Conservation (phyloP, 164 flowering plant species). For the Chimonanthus salicifolius region DNA sequence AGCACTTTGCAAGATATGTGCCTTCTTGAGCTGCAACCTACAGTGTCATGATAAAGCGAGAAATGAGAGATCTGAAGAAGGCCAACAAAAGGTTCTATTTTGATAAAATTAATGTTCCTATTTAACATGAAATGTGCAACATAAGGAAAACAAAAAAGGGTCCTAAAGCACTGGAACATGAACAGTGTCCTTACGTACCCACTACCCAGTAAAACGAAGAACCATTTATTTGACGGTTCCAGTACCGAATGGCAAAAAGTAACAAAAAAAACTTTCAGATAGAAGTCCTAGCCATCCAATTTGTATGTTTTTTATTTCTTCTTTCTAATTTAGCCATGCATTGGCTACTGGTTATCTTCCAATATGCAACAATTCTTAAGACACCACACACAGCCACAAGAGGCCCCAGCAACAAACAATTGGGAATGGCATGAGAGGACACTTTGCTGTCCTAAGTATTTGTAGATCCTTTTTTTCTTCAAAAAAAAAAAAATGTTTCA, state of each 20-base stretch:
- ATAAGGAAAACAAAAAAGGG: not conserved
- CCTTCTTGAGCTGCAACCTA: constrained; percentile 95
- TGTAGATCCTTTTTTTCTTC: not conserved
- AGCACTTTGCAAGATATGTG: constrained; percentile 62
- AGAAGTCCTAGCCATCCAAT: not conserved
- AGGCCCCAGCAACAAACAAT: not conserved
- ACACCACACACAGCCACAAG: not conserved
- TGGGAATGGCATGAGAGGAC: not conserved
- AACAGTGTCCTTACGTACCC: not conserved
- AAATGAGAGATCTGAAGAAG: not conserved
- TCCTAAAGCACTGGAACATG: not conserved
- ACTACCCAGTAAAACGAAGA: not conserved
- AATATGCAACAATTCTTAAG: not conserved
- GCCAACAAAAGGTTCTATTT: not conserved
- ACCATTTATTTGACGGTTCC: not conserved
- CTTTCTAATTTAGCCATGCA: not conserved
- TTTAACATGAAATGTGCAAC: not conserved
- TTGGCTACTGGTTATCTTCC: not conserved
- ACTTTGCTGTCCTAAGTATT: not conserved
- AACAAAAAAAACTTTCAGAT: too few species aligned
- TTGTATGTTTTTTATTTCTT: too few species aligned
- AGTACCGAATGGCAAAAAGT: too few species aligned
- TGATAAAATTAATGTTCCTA: not conserved
- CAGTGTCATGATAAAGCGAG: not conserved
- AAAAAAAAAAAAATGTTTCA: not conserved